Evolutionary conservation across 129 eudicot species (phyloP), one percentile per base, ranked within the genome.

Genomic region (Chrysanthemum lavandulifolium): DNA sequence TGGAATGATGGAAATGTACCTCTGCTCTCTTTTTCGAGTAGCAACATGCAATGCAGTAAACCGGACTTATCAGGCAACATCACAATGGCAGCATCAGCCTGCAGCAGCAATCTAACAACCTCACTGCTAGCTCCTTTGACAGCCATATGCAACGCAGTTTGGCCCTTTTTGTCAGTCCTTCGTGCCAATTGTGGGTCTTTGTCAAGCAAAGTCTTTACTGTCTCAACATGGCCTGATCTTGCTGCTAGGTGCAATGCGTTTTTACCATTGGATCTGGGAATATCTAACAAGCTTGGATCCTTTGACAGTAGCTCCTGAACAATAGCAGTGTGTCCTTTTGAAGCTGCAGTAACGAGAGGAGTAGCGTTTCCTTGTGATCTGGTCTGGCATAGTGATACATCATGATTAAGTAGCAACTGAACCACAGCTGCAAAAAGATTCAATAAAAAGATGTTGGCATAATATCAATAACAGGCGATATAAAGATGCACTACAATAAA

Each of bases 111-210:
- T 50, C 73, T 83, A 21, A 90, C 94, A 8, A 83, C 91, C 77
- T 90, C 96, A 23, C 73, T 61, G 72, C 76, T 85, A 50, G 63
- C 71, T 55, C 93, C 96, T 85, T 90, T 90, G 25, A 87, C 96
- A 70, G 93, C 96, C 96, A 90, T 87, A 75, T 90, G 96, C 66
- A 90, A 78, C 3, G 93, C 93, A 49, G 96, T 87, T 75, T 90
- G 96, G 5, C 93, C 90, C 73, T 90, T 90, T 76, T 85, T 90
- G 74, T 90, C 96, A 4, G 87, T 85, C 80, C 79, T 87, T 59
- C 85, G 69, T 33, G 90, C 96, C 81, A 90, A 70, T 56, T 76
- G 81, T 2, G 96, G 77, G 68, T 90, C 96, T 73, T 74, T 90
- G 21, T 81, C 76, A 36, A 90, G 88, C 81, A 90, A 75, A 48